Conservation (phyloP, 306 rosid species). For the Prunus kanzakura region DNA sequence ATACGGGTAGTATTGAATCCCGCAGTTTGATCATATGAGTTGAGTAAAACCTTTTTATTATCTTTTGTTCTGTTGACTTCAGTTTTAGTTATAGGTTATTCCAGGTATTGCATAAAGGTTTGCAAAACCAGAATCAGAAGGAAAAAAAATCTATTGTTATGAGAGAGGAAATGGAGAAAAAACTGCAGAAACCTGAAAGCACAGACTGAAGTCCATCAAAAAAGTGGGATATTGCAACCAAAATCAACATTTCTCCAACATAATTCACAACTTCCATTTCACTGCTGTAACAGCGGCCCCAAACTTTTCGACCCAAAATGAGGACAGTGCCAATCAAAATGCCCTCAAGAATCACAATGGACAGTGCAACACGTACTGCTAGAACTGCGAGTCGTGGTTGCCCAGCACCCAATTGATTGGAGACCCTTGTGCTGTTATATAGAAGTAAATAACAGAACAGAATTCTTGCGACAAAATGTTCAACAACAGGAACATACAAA, state of each 20-base stretch:
- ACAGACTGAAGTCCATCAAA: conserved; percentile 44
- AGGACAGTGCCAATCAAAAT: conserved; percentile 16
- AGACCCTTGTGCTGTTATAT: conserved; percentile 37
- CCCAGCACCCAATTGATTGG: conserved; percentile 44
- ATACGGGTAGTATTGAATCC: no score
- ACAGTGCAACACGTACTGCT: conserved; percentile 29
- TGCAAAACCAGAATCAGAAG: not conserved
- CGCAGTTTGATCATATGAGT: no score
- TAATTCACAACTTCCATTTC: conserved; percentile 36
- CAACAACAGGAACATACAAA: not conserved
- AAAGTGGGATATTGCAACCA: conserved; percentile 39
- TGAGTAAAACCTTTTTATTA: no score
- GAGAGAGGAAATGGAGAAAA: not conserved
- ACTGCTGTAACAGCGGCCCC: conserved; percentile 48
- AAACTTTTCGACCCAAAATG: conserved; percentile 30
- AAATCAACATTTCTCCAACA: conserved; percentile 31
- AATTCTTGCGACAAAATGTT: not conserved
- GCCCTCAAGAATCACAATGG: conserved; percentile 31
- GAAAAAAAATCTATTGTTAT: not conserved
- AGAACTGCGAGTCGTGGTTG: conserved; percentile 25
- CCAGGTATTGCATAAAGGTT: not conserved
- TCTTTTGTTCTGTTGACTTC: not conserved
- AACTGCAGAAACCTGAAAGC: conserved; percentile 28
- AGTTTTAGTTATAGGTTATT: not conserved
- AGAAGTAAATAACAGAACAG: not conserved